Conservation (phyloP, 23 red algal species). For the Gracilaria vermiculophylla region DNA sequence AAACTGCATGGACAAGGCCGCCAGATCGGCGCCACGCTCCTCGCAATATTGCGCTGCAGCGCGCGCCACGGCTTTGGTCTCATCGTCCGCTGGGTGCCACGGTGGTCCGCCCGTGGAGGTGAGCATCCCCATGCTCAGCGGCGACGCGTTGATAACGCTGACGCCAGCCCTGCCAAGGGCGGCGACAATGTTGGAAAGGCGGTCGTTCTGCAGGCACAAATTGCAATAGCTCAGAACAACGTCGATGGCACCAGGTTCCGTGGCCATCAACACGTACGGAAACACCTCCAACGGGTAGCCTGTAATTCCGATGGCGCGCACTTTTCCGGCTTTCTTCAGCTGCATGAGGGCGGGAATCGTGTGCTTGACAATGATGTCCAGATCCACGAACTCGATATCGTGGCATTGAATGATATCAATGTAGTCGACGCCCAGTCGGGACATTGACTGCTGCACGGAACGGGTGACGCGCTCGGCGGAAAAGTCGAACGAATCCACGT, state of each 20-base stretch:
- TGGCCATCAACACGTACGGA: constrained; percentile 55
- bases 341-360: constrained; percentile 73
- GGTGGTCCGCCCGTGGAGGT: constrained; percentile 68
- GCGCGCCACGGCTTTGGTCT: constrained; percentile 51
- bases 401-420: constrained; percentile 98
- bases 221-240: constrained; percentile 92
- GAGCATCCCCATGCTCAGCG: constrained; percentile 93
- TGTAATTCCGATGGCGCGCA: constrained; percentile 91
- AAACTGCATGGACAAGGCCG: constrained; percentile 82
- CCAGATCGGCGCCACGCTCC: constrained; percentile 46
- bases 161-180: constrained; percentile 51
- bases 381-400: constrained; percentile 94
- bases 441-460: constrained; percentile 83
- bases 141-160: constrained; percentile 88
- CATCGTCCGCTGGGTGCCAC: constrained; percentile 92
- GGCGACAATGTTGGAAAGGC: constrained; percentile 29
- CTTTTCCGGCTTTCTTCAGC: constrained; percentile 66
- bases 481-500: constrained; percentile 85
- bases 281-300: constrained; percentile 89
- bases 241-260: constrained; percentile 51
- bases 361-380: constrained; percentile 76
- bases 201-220: constrained; percentile 77
- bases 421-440: constrained; percentile 64
- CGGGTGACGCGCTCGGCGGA: constrained; percentile 67
- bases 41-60: constrained; percentile 51